A percentile compares a stretch with the other conserved stretches of the same genome.
phyloP scores from a whole-genome alignment of 164 flowering plant genomes.

The Litsea cubeba region DNA sequence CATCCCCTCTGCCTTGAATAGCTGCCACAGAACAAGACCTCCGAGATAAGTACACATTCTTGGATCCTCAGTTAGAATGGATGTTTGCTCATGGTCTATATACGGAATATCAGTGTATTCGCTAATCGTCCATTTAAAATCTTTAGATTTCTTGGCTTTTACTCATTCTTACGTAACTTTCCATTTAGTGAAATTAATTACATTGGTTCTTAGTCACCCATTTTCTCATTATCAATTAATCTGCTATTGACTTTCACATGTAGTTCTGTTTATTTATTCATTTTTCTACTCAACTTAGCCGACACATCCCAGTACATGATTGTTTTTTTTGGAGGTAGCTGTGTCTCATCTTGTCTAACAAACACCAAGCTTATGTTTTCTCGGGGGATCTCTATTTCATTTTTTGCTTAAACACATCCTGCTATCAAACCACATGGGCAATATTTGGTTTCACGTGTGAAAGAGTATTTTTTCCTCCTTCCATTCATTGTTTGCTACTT shows the following conservation, averaged over 20 bases:
- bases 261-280: not conserved
- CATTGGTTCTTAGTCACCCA: not conserved
- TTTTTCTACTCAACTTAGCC: not conserved
- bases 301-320: not conserved
- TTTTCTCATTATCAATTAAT: not conserved
- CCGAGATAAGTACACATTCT: not conserved
- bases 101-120: not conserved
- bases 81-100: not conserved
- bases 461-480: constrained; percentile 1
- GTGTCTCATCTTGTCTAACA: not conserved
- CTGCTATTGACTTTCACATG: not conserved
- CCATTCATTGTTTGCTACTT: constrained; percentile 1
- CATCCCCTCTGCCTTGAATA: not conserved
- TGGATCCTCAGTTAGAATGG: not conserved
- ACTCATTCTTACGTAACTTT: not conserved
- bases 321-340: not conserved
- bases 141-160: not conserved
- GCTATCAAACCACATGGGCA: constrained; percentile 58
- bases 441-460: constrained; percentile 18
- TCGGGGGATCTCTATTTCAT: constrained; percentile 2
- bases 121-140: no score
- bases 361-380: not conserved
- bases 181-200: not conserved
- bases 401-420: constrained; percentile 15
- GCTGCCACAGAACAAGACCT: not conserved